Conservation (phyloP, 495 filamentous ascomycete species). For the Talaromyces stipitatus region DNA sequence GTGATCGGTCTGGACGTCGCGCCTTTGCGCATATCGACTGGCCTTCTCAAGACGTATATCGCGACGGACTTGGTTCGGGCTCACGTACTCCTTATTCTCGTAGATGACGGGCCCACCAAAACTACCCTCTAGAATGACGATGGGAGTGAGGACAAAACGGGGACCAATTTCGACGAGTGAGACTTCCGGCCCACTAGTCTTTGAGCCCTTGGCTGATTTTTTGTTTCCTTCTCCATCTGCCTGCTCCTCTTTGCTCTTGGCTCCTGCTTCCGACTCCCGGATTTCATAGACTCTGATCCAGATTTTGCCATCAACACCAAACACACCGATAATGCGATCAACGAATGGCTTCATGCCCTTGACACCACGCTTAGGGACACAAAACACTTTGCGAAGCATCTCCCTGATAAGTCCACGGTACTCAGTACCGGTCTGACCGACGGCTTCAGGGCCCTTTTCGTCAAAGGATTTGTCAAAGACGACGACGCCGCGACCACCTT, state of each 20-base stretch:
- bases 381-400: slow-evolving; percentile 85
- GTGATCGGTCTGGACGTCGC: slow-evolving; percentile 64
- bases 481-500: slow-evolving; percentile 89
- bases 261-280: slow-evolving; percentile 62
- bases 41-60: slow-evolving; percentile 66
- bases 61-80: slow-evolving; percentile 84
- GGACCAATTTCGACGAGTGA: slow-evolving; percentile 91
- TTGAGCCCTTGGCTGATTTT: slow-evolving; percentile 25
- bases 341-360: slow-evolving; percentile 92
- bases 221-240: slow-evolving; percentile 23
- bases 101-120: slow-evolving; percentile 97
- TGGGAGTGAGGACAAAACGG: slow-evolving; percentile 89
- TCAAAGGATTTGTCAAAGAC: slow-evolving; percentile 88
- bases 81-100: slow-evolving; percentile 97
- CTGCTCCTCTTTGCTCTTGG: slow-evolving; percentile 22
- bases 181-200: slow-evolving; percentile 54
- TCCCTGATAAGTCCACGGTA: slow-evolving; percentile 48
- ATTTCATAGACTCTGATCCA: slow-evolving; percentile 97
- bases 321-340: slow-evolving; percentile 91
- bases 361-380: slow-evolving; percentile 73
- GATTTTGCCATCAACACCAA: slow-evolving; percentile 87
- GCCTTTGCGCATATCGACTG: slow-evolving; percentile 60
- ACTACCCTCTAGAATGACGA: slow-evolving; percentile 88
- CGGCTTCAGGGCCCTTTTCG: slow-evolving; percentile 40
- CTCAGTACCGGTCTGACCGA: slow-evolving; percentile 33